These are phyloP conservation scores for Podaxis pistillaris DNA, from an alignment of 768 basidiomycete genomes.

Conservation along the genomic window DNA sequence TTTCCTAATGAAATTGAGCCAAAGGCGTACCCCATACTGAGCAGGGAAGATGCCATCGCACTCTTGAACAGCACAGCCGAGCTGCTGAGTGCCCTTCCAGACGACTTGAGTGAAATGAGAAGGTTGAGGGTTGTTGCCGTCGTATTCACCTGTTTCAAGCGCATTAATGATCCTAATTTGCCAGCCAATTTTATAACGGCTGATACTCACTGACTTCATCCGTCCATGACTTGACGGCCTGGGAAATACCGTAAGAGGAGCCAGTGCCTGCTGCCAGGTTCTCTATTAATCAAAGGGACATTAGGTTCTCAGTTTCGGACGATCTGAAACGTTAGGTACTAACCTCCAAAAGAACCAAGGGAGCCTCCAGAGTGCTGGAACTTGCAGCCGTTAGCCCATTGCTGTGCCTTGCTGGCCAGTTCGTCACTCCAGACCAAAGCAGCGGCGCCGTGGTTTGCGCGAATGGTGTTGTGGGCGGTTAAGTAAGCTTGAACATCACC, in stretches of 20 bases:
- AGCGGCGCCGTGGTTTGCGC: constrained; percentile 62
- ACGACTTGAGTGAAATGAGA: constrained; percentile 80
- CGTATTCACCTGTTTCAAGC: constrained; percentile 45
- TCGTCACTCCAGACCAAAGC: constrained; percentile 62
- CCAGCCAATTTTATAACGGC: not conserved
- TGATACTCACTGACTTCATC: constrained; percentile 59
- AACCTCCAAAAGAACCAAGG: constrained; percentile 65
- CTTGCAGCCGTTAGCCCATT: constrained; percentile 66
- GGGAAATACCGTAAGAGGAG: constrained; percentile 40
- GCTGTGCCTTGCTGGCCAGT: constrained; percentile 60
- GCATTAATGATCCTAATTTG: not conserved
- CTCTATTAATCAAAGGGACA: constrained; percentile 36
- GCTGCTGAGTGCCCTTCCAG: constrained; percentile 64
- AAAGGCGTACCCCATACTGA: constrained; percentile 49
- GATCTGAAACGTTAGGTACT: constrained; percentile 16
- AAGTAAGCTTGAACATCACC: constrained; percentile 56
- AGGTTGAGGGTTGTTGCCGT: constrained; percentile 51
- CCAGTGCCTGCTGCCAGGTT: constrained; percentile 78
- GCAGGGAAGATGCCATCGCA: constrained; percentile 61
- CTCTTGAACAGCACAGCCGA: constrained; percentile 59
- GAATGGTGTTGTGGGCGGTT: constrained; percentile 57
- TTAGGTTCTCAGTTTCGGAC: not conserved
- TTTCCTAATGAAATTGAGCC: not conserved
- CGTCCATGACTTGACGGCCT: constrained; percentile 60
- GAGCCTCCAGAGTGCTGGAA: constrained; percentile 70